Evolutionary conservation across 78 protist genomes (phyloP), one percentile per base, ranked within the genome.

Genomic region (slime mould (Dictyostelium discoideum)): DNA sequence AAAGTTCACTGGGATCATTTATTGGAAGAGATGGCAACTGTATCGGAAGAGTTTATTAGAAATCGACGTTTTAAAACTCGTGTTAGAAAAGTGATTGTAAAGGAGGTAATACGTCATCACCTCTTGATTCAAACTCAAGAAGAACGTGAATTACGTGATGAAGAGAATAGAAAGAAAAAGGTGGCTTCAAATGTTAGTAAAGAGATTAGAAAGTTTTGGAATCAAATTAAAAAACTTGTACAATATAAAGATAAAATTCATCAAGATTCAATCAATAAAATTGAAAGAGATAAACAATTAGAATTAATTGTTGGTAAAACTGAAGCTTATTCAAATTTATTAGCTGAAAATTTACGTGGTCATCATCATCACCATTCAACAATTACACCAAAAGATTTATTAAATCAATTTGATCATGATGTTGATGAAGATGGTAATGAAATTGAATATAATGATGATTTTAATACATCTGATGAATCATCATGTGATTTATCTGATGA

Each of bases 1-100:
- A 92, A 97, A 84, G 96, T 92, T 5, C 98, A 97, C 60, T 93
- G 97, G 97, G 98, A 98, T 86, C 93, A 82, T 69, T 39, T 98
- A 4, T 73, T 96, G 46, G 97, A 85, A 13, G 98, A 97, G 92
- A 93, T 97, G 98, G 93, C 90, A 2, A 93, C 95, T 85, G 90
- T 97, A 3, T 88, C 98, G 0, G 86, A 95, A 5, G 99, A 98
- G 13, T 97, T 97, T 60, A 6, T 13, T 3, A 78, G 90, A 32
- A 95, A 88, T 83, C 93, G 96, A 24, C 13, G 65, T 32, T 69
- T 87, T 81, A 97, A 97, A 92, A 26, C 44, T 13, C 73, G 83
- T 8, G 44, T 48, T 16, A 96, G 97, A 14, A 92, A 85, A 73
- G 46, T 86, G 40, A 32, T 65, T 48, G 88, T 67, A 57, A 74